Evolutionary conservation across 2,329 filamentous ascomycete species (phyloP), one percentile per base, ranked within the genome.

Genomic region (Didymella sp.): DNA sequence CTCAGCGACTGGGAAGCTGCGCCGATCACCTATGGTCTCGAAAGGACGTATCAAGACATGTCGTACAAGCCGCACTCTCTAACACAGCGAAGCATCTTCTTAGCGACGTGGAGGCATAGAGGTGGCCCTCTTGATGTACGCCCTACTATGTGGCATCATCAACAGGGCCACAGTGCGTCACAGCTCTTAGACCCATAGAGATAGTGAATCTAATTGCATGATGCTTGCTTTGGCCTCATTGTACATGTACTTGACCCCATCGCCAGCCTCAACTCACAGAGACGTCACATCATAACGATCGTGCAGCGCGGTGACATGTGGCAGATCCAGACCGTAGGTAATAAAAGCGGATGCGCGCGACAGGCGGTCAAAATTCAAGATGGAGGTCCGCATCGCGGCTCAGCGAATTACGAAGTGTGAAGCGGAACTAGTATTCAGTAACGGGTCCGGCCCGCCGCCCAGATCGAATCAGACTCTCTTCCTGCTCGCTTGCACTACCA

Each of bases 381-480:
- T 43, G 28, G 17, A 57, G 54, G 35, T 44, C 27, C 42, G 43
- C 54, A 21, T 38, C 30, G 30, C 54, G 33, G 47, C 42, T 51
- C 43, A 57, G 54, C 54, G 48, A 52, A 57, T 57, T 43, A 25
- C 73, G 71, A 72, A 70, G 72, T 67, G 71, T 66, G 60, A 70
- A 61, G 58, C 63, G 63, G 50, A 51, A 46, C 51, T 60, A 60
- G 61, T 58, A 59, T 55, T 59, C 40, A 62, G 62, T 55, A 48
- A 71, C 68, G 68, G 71, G 60, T 52, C 48, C 71, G 71, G 69
- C 62, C 70, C 68, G 70, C 57, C 28, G 43, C 38, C 33, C 28
- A 59, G 49, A 61, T 58, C 73, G 71, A 76, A 76, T 74, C 62
- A 62, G 52, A 60, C 47, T 63, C 58, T 55, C 56, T 58, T 41